phyloP scores from a whole-genome alignment of 1,284 basidiomycete genomes.

The Pseudozyma tsukubaensis region DNA sequence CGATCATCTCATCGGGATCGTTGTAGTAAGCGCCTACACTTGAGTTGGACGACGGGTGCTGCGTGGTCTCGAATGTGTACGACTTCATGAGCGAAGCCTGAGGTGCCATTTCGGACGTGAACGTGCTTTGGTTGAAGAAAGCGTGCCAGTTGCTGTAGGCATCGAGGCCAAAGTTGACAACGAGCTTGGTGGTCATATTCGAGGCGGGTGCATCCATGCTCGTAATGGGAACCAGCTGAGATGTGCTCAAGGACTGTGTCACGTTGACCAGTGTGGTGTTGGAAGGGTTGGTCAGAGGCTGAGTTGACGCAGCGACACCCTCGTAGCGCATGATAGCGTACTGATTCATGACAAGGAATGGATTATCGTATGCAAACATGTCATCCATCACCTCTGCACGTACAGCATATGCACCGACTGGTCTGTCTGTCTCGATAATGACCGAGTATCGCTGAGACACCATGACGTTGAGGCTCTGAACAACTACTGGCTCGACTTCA shows the following conservation, averaged over 20 bases:
- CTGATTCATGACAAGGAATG: conserved; percentile 68
- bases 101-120: conserved; percentile 44
- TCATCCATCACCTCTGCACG: conserved; percentile 69
- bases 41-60: conserved; percentile 25
- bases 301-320: conserved; percentile 57
- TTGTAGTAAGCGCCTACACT: conserved; percentile 34
- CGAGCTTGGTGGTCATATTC: conserved; percentile 42
- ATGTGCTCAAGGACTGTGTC: conserved; percentile 27
- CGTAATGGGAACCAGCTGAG: conserved; percentile 32
- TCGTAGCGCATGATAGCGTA: conserved; percentile 69
- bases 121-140: conserved; percentile 52
- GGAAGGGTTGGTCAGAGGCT: conserved; percentile 20
- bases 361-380: conserved; percentile 68
- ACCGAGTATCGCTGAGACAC: conserved; percentile 73
- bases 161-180: conserved; percentile 48
- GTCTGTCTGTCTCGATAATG: conserved; percentile 65
- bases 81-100: conserved; percentile 33
- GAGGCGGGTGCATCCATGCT: conserved; percentile 36
- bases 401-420: conserved; percentile 58
- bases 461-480: conserved; percentile 70
- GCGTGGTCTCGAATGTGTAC: conserved; percentile 32
- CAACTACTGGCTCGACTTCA: conserved; percentile 69
- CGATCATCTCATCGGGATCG: conserved; percentile 37
- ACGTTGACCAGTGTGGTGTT: conserved; percentile 32
- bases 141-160: conserved; percentile 41